Base-by-base conservation (phyloP, 768 basidiomycete genomes). In the Naematelia encephala region DNA sequence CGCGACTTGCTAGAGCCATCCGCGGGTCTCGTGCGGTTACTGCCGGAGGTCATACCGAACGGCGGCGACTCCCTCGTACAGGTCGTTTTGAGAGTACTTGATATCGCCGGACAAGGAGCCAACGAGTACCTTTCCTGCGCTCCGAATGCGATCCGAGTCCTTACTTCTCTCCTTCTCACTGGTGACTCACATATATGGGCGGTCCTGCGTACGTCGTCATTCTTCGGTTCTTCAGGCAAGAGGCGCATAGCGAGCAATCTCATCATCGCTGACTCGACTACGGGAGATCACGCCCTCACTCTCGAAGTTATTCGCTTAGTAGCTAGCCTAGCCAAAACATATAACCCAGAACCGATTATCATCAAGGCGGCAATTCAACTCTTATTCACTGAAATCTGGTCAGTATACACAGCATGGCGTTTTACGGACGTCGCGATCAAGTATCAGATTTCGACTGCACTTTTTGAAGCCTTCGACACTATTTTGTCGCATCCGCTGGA, bases 321-420 rank as follows among this genome's bases (percentile, higher is more conserved):
- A 23, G 81, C 86, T 50, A 85, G 92, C 49, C 85, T 90, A 8
- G 85, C 86, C 60, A 84, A 85, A 12, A 85, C 90, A 65, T 81
- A 83, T 48, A 88, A 91, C 69, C 87, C 88, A 0, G 62, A 84
- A 85, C 5, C 71, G 82, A 27, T 84, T 85, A 0, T 78, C 80
- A 10, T 71, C 80, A 4, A 84, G 83, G 28, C 80, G 87, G 29
- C 85, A 82, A 51, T 85, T 85, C 66, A 79, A 55, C 91, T 91
- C 70, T 83, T 93, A 8, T 89, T 91, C 67, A 83, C 84, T 5
- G 89, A 93, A 72, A 85, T 94, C 19, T 97, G 92, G 92, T 83
- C 87, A 0, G 87, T 88, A 66, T 88, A 90, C 74, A 73, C 85
- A 39, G 84, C 85, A 1, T 97, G 92, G 92, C 88, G 89, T 73